Evolutionary conservation across 768 basidiomycete species (phyloP).

Genomic region (Panus rudis): DNA sequence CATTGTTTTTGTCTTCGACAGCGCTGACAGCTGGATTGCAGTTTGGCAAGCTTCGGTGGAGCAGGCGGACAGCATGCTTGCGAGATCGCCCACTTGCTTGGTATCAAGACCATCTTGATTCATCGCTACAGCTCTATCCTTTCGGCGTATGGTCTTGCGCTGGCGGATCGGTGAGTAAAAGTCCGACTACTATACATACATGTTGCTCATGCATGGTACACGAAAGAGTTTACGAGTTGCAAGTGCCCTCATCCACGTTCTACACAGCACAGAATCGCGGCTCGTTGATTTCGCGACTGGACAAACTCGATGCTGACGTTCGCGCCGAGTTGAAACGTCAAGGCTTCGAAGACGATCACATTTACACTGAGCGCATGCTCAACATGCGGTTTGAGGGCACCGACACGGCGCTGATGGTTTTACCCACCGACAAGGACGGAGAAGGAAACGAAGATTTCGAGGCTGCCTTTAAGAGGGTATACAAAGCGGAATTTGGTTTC

Average conservation of each 20-base stretch:
- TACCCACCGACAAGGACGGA: slow-evolving; percentile 42
- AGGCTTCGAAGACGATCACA: slow-evolving; percentile 71
- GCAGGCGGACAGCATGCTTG: slow-evolving; percentile 91
- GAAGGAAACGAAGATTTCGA: slow-evolving; percentile 68
- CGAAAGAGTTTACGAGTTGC: slow-evolving; percentile 70
- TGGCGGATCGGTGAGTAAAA: slow-evolving; percentile 60
- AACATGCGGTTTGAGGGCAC: slow-evolving; percentile 94
- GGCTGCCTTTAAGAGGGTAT: slow-evolving; percentile 69
- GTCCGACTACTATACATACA: not conserved
- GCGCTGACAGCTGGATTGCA: slow-evolving; percentile 20
- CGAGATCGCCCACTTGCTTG: slow-evolving; percentile 81
- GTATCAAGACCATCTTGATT: slow-evolving; percentile 82
- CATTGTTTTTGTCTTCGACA: not conserved
- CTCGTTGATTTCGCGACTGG: slow-evolving; percentile 56
- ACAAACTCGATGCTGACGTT: slow-evolving; percentile 60
- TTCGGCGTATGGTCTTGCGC: slow-evolving; percentile 89
- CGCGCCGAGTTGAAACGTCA: slow-evolving; percentile 62
- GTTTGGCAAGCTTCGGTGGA: slow-evolving; percentile 82
- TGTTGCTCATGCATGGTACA: not conserved
- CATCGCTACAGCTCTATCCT: slow-evolving; percentile 90
- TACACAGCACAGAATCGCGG: slow-evolving; percentile 54
- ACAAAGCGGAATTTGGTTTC: slow-evolving; percentile 90
- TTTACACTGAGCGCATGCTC: slow-evolving; percentile 73
- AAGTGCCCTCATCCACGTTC: slow-evolving; percentile 83
- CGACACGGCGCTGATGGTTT: slow-evolving; percentile 87